phyloP scores from a whole-genome alignment of 768 basidiomycete species.

The Lactifluus rugatus region DNA sequence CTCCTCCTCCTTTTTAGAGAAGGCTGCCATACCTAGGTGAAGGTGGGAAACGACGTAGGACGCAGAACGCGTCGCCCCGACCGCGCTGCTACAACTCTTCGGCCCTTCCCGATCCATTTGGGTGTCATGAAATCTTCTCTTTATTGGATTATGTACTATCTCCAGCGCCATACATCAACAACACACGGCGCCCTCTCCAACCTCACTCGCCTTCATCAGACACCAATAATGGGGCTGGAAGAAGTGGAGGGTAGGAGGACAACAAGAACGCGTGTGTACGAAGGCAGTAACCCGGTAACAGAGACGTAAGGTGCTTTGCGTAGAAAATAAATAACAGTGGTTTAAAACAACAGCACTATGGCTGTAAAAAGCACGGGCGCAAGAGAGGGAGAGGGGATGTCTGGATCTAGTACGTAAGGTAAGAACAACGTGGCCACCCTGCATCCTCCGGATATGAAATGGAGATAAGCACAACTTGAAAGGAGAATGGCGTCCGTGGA shows the following conservation, averaged over 20 bases:
- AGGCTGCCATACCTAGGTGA: conserved; percentile 50
- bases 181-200: conserved; percentile 66
- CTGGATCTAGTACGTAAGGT: conserved; percentile 14
- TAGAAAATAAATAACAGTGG: conserved; percentile 10
- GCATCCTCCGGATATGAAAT: background rate
- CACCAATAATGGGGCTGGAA: conserved; percentile 24
- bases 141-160: background rate
- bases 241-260: conserved; percentile 63
- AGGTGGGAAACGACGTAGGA: too few species aligned
- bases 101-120: conserved; percentile 4
- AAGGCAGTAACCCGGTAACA: conserved; percentile 14
- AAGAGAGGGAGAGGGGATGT: conserved; percentile 11
- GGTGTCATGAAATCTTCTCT: background rate
- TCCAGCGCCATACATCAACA: conserved; percentile 20
- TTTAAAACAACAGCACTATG: conserved; percentile 15
- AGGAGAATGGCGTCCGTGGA: conserved; percentile 70
- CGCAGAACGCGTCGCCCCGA: too few species aligned
- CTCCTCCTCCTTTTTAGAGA: conserved; percentile 96
- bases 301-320: conserved; percentile 14
- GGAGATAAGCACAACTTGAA: conserved; percentile 35
- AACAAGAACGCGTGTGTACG: conserved; percentile 33
- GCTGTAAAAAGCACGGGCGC: conserved; percentile 25
- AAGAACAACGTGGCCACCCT: conserved; percentile 11
- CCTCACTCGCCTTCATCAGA: conserved; percentile 47
- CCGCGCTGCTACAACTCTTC: too few species aligned